Conservation (phyloP, 306 rosid species). For the Cyamopsis tetragonoloba region DNA sequence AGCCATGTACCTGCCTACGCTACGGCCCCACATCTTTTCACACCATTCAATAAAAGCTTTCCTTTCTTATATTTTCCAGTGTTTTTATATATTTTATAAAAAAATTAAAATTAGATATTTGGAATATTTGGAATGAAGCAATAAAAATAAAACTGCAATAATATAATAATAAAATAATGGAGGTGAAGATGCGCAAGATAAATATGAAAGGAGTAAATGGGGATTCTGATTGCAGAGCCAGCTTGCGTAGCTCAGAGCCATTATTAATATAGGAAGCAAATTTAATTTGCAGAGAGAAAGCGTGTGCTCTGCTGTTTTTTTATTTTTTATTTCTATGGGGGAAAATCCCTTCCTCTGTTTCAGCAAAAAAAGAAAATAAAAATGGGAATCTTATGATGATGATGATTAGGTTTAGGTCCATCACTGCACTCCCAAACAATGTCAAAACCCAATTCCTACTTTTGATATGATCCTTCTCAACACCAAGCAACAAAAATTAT, state of each 20-base stretch:
- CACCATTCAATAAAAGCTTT: constrained; percentile 22
- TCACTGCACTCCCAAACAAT: neutral
- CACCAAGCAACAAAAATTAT: too few species aligned
- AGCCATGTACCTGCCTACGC: neutral
- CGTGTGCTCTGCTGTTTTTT: constrained; percentile 15
- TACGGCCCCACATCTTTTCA: constrained; percentile 19
- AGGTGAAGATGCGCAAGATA: constrained; percentile 23
- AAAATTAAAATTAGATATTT: neutral
- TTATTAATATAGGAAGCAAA: constrained; percentile 35
- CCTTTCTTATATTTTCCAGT: neutral
- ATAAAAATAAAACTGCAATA: too few species aligned
- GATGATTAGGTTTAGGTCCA: too few species aligned
- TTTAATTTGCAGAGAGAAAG: constrained; percentile 29
- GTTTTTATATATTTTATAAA: neutral
- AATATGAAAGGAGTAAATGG: constrained; percentile 50
- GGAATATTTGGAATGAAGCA: neutral
- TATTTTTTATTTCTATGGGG: neutral
- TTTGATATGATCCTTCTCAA: too few species aligned
- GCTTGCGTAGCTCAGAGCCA: constrained; percentile 42
- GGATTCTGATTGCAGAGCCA: constrained; percentile 34
- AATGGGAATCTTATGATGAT: constrained; percentile 23
- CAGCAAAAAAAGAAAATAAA: neutral
- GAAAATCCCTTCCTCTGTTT: neutral
- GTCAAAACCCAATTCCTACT: neutral
- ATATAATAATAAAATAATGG: neutral